These are phyloP conservation scores for Saccharomyces pastorianus DNA, from an alignment of 1,139 yeast species.

Conservation along the genomic window DNA sequence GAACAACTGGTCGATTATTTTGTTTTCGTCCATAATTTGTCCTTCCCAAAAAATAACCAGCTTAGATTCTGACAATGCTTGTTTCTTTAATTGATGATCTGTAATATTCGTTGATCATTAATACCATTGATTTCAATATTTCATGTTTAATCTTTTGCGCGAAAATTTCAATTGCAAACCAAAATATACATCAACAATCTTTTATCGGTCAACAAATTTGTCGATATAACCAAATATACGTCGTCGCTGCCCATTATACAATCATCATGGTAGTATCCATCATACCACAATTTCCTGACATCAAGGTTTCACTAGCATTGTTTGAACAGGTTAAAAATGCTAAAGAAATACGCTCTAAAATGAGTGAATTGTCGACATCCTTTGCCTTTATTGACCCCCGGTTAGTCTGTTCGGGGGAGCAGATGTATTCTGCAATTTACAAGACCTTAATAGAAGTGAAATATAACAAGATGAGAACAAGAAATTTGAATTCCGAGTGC, in stretches of 20 bases:
- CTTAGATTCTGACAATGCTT: background rate
- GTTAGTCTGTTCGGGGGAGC: slow-evolving; percentile 41
- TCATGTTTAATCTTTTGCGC: background rate
- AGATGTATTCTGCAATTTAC: slow-evolving; percentile 42
- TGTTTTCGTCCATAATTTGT: background rate
- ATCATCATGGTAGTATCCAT: slow-evolving; percentile 8
- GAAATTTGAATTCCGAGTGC: slow-evolving; percentile 45
- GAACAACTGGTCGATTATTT: background rate
- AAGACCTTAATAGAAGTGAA: slow-evolving; percentile 40
- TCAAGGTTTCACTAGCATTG: slow-evolving; percentile 33
- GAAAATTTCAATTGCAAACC: background rate
- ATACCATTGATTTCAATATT: background rate
- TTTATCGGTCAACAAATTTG: background rate
- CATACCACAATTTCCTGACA: slow-evolving; percentile 41
- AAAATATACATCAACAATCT: background rate
- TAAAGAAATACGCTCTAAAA: slow-evolving; percentile 23
- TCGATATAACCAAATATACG: background rate
- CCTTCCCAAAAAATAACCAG: background rate
- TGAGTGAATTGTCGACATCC: slow-evolving; percentile 33
- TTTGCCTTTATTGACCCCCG: slow-evolving; percentile 43
- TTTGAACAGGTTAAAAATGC: slow-evolving; percentile 40
- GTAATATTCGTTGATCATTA: background rate
- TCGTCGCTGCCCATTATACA: background rate
- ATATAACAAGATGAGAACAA: slow-evolving; percentile 39
- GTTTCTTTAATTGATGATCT: background rate